Base-by-base conservation (phyloP, 2,329 filamentous ascomycete genomes). In the Paraphoma chrysanthemicola region DNA sequence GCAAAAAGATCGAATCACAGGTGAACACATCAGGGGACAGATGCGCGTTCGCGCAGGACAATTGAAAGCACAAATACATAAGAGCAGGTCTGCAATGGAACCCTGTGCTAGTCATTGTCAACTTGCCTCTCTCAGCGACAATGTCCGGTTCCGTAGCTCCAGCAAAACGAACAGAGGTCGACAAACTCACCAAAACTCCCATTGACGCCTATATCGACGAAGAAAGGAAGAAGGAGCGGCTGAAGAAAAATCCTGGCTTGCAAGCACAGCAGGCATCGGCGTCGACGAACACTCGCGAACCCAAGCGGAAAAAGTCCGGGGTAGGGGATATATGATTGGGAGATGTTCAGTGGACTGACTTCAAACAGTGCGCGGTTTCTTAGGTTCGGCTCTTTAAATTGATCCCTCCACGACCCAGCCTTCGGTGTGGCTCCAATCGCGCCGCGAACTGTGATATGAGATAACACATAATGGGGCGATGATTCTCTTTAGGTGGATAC, bases 61-160 rank as follows among this genome's bases (percentile, higher is more conserved):
- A 14, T 14, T 10, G 33, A 10, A 36, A 36, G 33, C 33, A 14
- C 14, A 3, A 3, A 14, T 14, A 36, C 14, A 36, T 36, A 17
- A 12, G n/a, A 16, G 41, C 16, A 45, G 18, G n/a, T 29, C 29
- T 23, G 23, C 23, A 23, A 23, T 23, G 23, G 23, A 23, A 23
- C 23, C 23, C 3, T 2, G 5, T 23, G 23, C 23, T 23, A 44
- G 23, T 12, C 9, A 18, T 14, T 43, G 14, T 14, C 33, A 36
- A 36, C 39, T 38, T n/a, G 36, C 33, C 12, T 6, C 17, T 43
- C 12, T 29, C 28, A 28, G 12, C 33, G 28, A 33, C 33, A 44
- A 56, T 56, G 54, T 48, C 54, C 12, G 54, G 54, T 45, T 41
- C 54, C 18, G 31, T 45, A 38, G 54, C 54, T 39, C 54, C 54